Conservation (phyloP, 129 eudicot genomes). For the Apium graveolens region DNA sequence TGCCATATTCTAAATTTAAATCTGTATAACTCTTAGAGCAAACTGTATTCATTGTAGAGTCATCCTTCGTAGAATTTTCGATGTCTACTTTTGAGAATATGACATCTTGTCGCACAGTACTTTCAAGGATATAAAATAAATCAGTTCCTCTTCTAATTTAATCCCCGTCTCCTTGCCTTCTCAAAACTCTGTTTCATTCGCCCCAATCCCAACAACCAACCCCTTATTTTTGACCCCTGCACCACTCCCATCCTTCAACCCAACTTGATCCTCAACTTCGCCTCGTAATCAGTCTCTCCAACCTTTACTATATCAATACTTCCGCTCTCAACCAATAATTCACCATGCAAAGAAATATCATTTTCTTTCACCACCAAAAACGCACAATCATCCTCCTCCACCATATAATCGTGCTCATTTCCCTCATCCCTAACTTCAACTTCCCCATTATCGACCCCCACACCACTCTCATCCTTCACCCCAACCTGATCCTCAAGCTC, state of each 20-base stretch:
- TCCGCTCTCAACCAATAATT: too few relatives aligned
- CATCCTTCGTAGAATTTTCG: too few relatives aligned
- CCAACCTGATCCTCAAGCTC: constrained; percentile 20
- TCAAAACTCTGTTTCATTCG: constrained; percentile 4
- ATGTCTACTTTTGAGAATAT: not conserved
- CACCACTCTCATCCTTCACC: constrained; percentile 1
- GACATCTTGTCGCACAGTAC: not conserved
- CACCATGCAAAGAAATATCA: constrained; percentile 8
- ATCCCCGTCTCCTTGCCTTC: not conserved
- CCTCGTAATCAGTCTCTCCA: too few relatives aligned
- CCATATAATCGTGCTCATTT: too few relatives aligned
- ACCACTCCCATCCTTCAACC: too few relatives aligned
- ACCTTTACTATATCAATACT: too few relatives aligned
- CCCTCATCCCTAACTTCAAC: too few relatives aligned
- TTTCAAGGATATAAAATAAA: not conserved
- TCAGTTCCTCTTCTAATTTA: not conserved
- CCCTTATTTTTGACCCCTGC: too few relatives aligned
- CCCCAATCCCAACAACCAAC: too few relatives aligned
- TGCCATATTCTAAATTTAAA: not conserved
- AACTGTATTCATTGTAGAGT: not conserved
- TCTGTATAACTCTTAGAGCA: constrained; percentile 13
- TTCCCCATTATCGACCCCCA: too few relatives aligned
- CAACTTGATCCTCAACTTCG: too few relatives aligned
- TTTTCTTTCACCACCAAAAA: constrained; percentile 2
- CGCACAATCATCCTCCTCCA: constrained; percentile 13